Evolutionary conservation across 140 eudicot species (phyloP), one percentile per base, ranked within the genome.

Genomic region (Erigeron philadelphicus): DNA sequence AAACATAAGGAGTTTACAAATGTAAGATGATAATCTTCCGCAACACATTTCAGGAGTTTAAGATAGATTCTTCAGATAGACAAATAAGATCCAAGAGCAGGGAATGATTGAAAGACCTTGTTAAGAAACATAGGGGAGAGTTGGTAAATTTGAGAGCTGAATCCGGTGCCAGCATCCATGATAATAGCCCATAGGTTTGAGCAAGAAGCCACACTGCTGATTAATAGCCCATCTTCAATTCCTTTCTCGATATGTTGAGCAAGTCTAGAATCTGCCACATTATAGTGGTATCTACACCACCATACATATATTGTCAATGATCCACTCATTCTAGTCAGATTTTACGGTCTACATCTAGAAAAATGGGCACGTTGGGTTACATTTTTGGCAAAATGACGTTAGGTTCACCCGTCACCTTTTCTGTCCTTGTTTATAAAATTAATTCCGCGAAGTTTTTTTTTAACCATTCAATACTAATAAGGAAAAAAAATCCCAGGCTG

Each of bases 121-220:
- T 80, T 74, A 70, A 87, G 86, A 52, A 90, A 87, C 10, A 56
- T n/a, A 31, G 97, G 86, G 12, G 95, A 85, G 53, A 90, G 74
- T 48, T 83, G 80, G 76, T 90, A 85, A 81, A 88, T 87, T 88
- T 90, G 97, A 68, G 82, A 68, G 78, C 64, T 67, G 68, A 85
- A 87, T 48, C 94, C 90, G 6, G 95, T 90, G 49, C 95, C 97
- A 8, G 89, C 88, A 80, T 90, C 97, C 97, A 90, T 87, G 23
- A 90, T 90, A 55, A 87, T 57, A 69, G 97, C 96, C 97, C 97
- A 90, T 63, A 85, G 67, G 70, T 82, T 84, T 46, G 85, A 64
- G 57, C 85, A 85, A 15, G 96, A 88, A 40, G 97, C 87, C 80
- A 90, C 95, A 70, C 93, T 69, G 75, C 94, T 87, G 71, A 90